Conservation (phyloP, 768 basidiomycete genomes). For the Candolleomyces efflorescens region DNA sequence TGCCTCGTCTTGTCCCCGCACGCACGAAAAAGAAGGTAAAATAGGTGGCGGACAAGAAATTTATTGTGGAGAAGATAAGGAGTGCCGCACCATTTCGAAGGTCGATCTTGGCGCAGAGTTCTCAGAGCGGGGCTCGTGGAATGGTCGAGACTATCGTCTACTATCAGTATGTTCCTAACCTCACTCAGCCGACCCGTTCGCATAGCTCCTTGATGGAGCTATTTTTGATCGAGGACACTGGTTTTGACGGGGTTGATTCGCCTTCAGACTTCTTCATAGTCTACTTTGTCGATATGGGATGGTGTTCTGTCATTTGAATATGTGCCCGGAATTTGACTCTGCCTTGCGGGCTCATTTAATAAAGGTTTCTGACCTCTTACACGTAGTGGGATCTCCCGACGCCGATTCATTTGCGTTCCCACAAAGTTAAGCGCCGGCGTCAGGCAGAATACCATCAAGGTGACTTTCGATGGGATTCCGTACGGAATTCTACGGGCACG, state of each 20-base stretch:
- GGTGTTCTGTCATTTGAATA: too few relatives aligned
- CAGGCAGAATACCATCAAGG: too few relatives aligned
- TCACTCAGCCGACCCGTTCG: constrained; percentile 22
- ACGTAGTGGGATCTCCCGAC: too few relatives aligned
- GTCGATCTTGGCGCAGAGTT: constrained; percentile 26
- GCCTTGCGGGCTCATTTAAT: too few relatives aligned
- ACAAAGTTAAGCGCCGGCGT: too few relatives aligned
- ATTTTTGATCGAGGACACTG: constrained; percentile 10
- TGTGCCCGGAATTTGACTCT: too few relatives aligned
- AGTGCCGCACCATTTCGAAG: constrained; percentile 21
- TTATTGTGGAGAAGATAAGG: constrained; percentile 25
- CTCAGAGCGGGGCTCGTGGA: constrained; percentile 16
- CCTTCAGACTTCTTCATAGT: background rate
- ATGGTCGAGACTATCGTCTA: constrained; percentile 15
- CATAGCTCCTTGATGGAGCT: constrained; percentile 18
- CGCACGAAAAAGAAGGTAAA: constrained; percentile 19
- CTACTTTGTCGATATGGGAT: too few relatives aligned
- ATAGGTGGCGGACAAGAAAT: constrained; percentile 24
- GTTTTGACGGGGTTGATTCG: background rate
- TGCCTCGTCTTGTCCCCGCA: constrained; percentile 15
- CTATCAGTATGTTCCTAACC: constrained; percentile 20
- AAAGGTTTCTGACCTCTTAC: too few relatives aligned
- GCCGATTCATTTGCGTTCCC: too few relatives aligned
- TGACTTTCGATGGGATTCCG: too few relatives aligned
- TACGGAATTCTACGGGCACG: too few relatives aligned